These are phyloP conservation scores for Rhinocladiella similis DNA, from an alignment of 2,329 filamentous ascomycete species.

Conservation along the genomic window DNA sequence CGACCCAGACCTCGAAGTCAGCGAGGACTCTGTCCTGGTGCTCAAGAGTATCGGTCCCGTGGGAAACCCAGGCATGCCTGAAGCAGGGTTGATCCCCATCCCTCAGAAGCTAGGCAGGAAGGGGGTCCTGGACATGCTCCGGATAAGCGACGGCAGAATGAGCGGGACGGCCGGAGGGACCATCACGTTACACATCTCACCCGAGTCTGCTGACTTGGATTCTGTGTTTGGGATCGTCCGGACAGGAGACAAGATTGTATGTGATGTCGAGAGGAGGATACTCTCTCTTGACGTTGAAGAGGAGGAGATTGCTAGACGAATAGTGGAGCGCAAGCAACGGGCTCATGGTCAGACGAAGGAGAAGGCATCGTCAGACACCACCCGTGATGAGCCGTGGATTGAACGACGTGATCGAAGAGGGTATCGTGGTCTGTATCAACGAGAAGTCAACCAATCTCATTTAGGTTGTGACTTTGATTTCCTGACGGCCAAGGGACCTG, in stretches of 20 bases:
- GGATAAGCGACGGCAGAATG: slow-evolving; percentile 57
- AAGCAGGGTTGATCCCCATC: slow-evolving; percentile 53
- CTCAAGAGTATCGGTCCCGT: slow-evolving; percentile 53
- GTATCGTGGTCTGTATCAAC: slow-evolving; percentile 43
- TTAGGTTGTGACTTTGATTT: slow-evolving; percentile 41
- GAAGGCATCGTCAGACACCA: too few relatives aligned
- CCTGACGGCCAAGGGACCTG: slow-evolving; percentile 17
- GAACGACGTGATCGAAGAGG: slow-evolving; percentile 36
- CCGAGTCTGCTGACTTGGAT: slow-evolving; percentile 50
- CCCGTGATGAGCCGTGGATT: slow-evolving; percentile 20
- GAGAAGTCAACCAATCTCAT: slow-evolving; percentile 45
- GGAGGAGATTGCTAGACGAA: slow-evolving; percentile 41
- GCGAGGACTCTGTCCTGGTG: slow-evolving; percentile 47
- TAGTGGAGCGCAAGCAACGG: slow-evolving; percentile 31
- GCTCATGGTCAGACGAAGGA: too few relatives aligned
- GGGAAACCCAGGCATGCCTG: slow-evolving; percentile 55
- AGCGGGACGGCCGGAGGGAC: slow-evolving; percentile 57
- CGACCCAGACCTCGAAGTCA: slow-evolving; percentile 45
- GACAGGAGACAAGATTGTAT: slow-evolving; percentile 50
- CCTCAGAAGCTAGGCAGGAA: slow-evolving; percentile 48
- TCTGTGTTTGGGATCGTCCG: slow-evolving; percentile 51
- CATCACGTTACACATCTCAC: slow-evolving; percentile 55
- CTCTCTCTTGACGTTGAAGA: slow-evolving; percentile 45
- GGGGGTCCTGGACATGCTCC: slow-evolving; percentile 55
- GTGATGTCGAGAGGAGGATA: slow-evolving; percentile 44